These are phyloP conservation scores for Porodaedalea pini DNA, from an alignment of 1,284 basidiomycete species.

Conservation along the genomic window DNA sequence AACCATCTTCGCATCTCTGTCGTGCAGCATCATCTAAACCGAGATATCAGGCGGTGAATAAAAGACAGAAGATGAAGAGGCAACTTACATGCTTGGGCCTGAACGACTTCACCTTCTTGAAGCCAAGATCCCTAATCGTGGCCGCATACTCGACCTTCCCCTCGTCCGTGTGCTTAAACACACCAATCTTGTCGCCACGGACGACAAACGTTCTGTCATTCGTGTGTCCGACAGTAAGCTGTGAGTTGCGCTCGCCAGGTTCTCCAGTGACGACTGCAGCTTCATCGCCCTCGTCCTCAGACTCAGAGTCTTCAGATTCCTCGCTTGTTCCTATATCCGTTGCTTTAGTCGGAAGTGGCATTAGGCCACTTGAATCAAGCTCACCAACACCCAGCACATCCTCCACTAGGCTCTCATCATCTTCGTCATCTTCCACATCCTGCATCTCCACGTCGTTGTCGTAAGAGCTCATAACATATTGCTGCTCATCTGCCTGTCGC, in stretches of 20 bases:
- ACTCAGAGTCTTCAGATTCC: slow-evolving; percentile 45
- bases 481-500: slow-evolving; percentile 68
- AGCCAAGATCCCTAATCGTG: slow-evolving; percentile 83
- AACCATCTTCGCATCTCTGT: slow-evolving; percentile 96
- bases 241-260: slow-evolving; percentile 75
- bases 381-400: slow-evolving; percentile 44
- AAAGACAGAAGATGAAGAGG: slow-evolving; percentile 14
- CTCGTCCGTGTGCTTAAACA: slow-evolving; percentile 85
- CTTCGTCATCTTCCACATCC: slow-evolving; percentile 68
- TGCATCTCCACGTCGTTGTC: slow-evolving; percentile 81
- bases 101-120: slow-evolving; percentile 81
- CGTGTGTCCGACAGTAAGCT: slow-evolving; percentile 94
- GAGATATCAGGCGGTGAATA: background rate
- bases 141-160: slow-evolving; percentile 84
- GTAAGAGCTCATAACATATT: slow-evolving; percentile 68
- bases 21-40: slow-evolving; percentile 93
- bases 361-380: background rate
- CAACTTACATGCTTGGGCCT: slow-evolving; percentile 75
- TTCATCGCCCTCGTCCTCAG: slow-evolving; percentile 58
- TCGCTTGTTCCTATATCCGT: slow-evolving; percentile 36
- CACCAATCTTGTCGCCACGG: slow-evolving; percentile 93
- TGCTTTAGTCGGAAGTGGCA: slow-evolving; percentile 1
- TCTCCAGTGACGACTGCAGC: slow-evolving; percentile 41
- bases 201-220: slow-evolving; percentile 95
- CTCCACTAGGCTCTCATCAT: slow-evolving; percentile 66